These are phyloP conservation scores for Pseudogymnoascus verrucosus DNA, from an alignment of 2,329 filamentous ascomycete species.

Conservation along the genomic window DNA sequence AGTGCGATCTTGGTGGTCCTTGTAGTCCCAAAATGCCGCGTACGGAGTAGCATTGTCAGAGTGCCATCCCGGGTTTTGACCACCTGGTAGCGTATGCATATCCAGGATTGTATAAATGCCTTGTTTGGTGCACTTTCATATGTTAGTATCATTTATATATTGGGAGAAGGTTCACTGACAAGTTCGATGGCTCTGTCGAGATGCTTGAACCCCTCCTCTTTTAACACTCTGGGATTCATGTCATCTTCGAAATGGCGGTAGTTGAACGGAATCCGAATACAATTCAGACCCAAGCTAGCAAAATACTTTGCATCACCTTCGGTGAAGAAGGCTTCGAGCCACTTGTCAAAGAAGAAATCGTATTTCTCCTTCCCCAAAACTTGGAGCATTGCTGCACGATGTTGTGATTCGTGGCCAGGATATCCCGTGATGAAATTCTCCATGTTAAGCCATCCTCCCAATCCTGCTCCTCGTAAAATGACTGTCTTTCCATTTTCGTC, in stretches of 20 bases:
- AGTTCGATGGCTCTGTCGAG: slow-evolving; percentile 39
- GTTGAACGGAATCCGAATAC: slow-evolving; percentile 50
- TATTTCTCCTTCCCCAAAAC: slow-evolving; percentile 46
- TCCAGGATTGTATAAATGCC: slow-evolving; percentile 44
- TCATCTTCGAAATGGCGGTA: slow-evolving; percentile 45
- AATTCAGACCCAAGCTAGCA: slow-evolving; percentile 45
- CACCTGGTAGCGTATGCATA: slow-evolving; percentile 40
- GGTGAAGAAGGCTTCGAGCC: slow-evolving; percentile 49
- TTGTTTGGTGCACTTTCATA: slow-evolving; percentile 28
- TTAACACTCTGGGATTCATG: slow-evolving; percentile 38
- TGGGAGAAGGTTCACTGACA: slow-evolving; percentile 17
- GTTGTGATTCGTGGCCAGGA: slow-evolving; percentile 48
- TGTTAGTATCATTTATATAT: not conserved
- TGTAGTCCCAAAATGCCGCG: slow-evolving; percentile 43
- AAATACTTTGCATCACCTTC: slow-evolving; percentile 49
- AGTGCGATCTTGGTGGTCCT: slow-evolving; percentile 41
- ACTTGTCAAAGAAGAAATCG: slow-evolving; percentile 50
- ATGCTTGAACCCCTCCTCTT: slow-evolving; percentile 38
- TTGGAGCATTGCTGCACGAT: slow-evolving; percentile 42
- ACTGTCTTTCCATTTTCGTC: slow-evolving; percentile 28
- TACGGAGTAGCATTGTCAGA: slow-evolving; percentile 38
- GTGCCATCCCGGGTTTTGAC: slow-evolving; percentile 44
- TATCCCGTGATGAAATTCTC: slow-evolving; percentile 56
- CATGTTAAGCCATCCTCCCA: slow-evolving; percentile 41
- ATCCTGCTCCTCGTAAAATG: slow-evolving; percentile 32